Base-by-base conservation (phyloP, 2,329 filamentous ascomycete species). In the Colletotrichum theobromicola region DNA sequence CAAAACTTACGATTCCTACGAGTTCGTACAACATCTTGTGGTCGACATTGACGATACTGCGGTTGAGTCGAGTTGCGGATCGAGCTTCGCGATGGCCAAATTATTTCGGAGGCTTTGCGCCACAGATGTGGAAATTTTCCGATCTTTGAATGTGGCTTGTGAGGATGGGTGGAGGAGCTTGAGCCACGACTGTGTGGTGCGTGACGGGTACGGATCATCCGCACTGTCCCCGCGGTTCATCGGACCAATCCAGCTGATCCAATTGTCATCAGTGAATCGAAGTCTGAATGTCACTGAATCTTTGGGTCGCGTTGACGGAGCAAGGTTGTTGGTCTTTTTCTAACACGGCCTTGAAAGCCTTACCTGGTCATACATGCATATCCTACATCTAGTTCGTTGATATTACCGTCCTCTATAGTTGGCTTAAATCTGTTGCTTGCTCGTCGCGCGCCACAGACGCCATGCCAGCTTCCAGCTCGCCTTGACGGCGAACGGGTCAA, bases 11-110 rank as follows among this genome's bases (percentile, higher is more conserved):
- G 87, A 98, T 93, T 84, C 94, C 97, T 85, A 99, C 97, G 82
- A 98, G 89, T 88, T 99, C 97, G 89, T 99, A 99, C 87, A 99
- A 88, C 97, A 99, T 98, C 78, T 84, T 89, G 82, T 79, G 77
- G 80, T 79, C 79, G 79, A 79, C 81, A 82, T 85, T 75, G 77
- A 76, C 71, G 76, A 67, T 57, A 46, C 61, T 60, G 26, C 21
- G 37, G 24, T 68, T 72, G 73, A 21, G 34, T 58, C 62, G 26
- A 35, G 12, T 28, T 13, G 55, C n/a, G 50, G 64, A 37, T n/a
- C 55, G 68, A 74, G 62, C 62, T 72, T 61, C 42, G 62, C 68
- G 68, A 72, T 58, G 7, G 30, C 72, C 72, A 74, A 67, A 74
- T 72, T 72, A 72, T 74, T 67, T 74, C 62, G 42, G 61, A 24